Percentiles rank a stretch among this genome's conserved stretches.
Evolutionary conservation across 1,284 basidiomycete species (phyloP).

Genomic region (Rhodotorula sp.): DNA sequence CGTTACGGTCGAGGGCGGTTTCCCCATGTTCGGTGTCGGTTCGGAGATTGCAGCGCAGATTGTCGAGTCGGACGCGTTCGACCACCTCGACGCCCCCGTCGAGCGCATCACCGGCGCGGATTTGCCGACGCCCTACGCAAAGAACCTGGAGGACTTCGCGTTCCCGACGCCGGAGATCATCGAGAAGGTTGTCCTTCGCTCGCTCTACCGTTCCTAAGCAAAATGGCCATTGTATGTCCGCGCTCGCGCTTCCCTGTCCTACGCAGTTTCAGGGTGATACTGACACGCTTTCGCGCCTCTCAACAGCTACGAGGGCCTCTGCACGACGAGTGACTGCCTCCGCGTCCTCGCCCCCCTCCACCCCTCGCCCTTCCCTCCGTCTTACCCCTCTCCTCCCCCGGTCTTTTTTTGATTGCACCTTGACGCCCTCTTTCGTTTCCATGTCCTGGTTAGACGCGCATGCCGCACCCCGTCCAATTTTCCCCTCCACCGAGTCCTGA

Average conservation of each 20-base stretch:
- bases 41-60: conserved; percentile 97
- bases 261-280: too few species aligned
- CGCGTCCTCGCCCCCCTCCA: not conserved
- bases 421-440: not conserved
- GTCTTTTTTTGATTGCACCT: too few species aligned
- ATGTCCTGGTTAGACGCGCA: not conserved
- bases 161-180: conserved; percentile 89
- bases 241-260: not conserved
- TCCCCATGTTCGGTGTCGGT: conserved; percentile 97
- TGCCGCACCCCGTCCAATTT: not conserved
- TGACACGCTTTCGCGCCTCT: too few species aligned
- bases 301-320: too few species aligned
- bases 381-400: not conserved
- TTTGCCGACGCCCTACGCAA: conserved; percentile 94
- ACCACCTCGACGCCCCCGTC: conserved; percentile 95
- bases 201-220: conserved; percentile 34
- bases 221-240: too few species aligned
- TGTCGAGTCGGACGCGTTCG: conserved; percentile 60
- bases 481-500: not conserved
- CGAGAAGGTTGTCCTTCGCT: conserved; percentile 47
- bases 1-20: conserved; percentile 94
- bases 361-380: not conserved
- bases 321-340: too few species aligned
- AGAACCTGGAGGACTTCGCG: conserved; percentile 79
- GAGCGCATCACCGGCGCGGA: conserved; percentile 97